Conservation (phyloP, 306 rosid genomes). For the Clitoria ternatea region DNA sequence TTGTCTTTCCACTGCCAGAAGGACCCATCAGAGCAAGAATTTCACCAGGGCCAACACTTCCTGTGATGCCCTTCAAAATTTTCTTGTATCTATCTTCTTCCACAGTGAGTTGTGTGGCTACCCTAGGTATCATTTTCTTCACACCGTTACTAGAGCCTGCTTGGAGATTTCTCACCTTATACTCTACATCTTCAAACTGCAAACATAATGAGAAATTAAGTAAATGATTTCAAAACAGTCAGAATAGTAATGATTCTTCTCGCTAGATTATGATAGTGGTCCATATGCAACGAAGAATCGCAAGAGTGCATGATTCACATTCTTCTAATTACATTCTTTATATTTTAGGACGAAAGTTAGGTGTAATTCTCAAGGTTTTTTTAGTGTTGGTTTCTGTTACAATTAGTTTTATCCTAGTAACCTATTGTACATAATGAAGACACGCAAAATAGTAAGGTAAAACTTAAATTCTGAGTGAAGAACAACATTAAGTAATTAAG, state of each 20-base stretch:
- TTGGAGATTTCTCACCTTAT: conserved; percentile 52
- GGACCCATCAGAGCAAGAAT: conserved; percentile 98
- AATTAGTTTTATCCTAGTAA: no score
- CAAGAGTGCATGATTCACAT: neutral
- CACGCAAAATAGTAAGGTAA: no score
- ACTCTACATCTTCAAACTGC: conserved; percentile 96
- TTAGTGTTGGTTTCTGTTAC: no score
- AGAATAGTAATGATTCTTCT: neutral
- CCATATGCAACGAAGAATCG: neutral
- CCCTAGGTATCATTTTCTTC: conserved; percentile 53
- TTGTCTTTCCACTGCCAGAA: conserved; percentile 97
- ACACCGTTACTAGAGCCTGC: conserved; percentile 41
- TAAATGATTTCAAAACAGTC: neutral
- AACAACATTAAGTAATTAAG: no score
- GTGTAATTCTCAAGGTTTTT: no score
- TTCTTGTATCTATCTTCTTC: conserved; percentile 60
- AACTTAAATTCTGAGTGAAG: no score
- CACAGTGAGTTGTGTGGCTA: conserved; percentile 39
- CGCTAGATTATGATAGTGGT: neutral
- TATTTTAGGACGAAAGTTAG: no score
- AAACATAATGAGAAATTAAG: neutral
- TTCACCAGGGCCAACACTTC: conserved; percentile 91
- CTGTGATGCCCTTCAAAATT: conserved; percentile 82
- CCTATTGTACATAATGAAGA: no score
- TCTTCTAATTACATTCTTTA: neutral